Conservation (phyloP, 2,329 filamentous ascomycete genomes). For the Colletotrichum chlorophyti region DNA sequence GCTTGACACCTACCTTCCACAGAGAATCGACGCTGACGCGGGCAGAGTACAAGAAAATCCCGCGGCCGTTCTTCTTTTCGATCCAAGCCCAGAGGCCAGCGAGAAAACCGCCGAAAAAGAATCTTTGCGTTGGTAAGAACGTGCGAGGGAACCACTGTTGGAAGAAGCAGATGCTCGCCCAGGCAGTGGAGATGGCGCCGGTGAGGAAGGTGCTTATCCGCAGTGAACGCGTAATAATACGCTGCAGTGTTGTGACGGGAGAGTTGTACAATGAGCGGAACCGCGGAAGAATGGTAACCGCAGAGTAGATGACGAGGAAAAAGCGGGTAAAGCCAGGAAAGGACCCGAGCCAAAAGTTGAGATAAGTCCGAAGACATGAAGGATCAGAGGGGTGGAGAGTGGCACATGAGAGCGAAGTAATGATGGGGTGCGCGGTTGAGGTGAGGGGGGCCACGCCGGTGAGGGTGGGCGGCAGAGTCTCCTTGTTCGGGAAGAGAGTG, state of each 20-base stretch:
- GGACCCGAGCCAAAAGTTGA: conserved; percentile 85
- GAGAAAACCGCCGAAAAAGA: conserved; percentile 87
- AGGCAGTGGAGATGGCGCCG: conserved; percentile 83
- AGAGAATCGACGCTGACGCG: conserved; percentile 80
- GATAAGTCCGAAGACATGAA: conserved; percentile 84
- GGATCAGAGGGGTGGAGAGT: conserved; percentile 87
- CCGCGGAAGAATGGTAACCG: conserved; percentile 70
- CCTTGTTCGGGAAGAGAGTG: conserved; percentile 80
- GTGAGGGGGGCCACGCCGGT: conserved; percentile 77
- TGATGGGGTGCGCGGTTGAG: conserved; percentile 84
- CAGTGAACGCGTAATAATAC: conserved; percentile 72
- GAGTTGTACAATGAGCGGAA: conserved; percentile 72
- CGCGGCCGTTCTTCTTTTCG: conserved; percentile 68
- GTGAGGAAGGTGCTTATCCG: conserved; percentile 80
- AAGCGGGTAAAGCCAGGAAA: conserved; percentile 82
- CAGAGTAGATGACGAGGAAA: conserved; percentile 76
- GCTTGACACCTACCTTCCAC: conserved; percentile 95
- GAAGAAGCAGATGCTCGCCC: conserved; percentile 91
- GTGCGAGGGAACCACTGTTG: conserved; percentile 77
- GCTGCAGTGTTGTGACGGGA: conserved; percentile 72
- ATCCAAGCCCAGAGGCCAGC: conserved; percentile 87
- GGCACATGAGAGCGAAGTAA: conserved; percentile 85
- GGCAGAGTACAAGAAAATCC: conserved; percentile 80
- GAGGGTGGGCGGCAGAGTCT: conserved; percentile 72
- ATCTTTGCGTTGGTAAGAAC: conserved; percentile 81